Evolutionary conservation across 352 stramenopile species (phyloP).

Genomic region (Phytopythium vexans): DNA sequence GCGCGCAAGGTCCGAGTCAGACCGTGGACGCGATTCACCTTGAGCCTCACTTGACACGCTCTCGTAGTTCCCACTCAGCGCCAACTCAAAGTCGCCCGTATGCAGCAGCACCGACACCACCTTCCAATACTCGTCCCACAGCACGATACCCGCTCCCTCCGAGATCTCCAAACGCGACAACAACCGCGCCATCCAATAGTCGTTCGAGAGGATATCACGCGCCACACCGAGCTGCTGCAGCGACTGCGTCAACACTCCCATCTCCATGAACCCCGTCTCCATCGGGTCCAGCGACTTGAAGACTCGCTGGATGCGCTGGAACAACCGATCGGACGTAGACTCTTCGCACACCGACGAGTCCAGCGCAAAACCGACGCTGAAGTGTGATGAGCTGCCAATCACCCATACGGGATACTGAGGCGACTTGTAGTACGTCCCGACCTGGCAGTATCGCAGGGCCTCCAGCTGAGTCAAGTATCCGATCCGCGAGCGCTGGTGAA

Average conservation of each 20-base stretch:
- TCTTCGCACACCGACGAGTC: slow-evolving; percentile 52
- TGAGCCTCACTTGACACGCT: slow-evolving; percentile 1
- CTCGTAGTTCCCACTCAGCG: slow-evolving; percentile 47
- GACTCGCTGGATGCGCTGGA: slow-evolving; percentile 83
- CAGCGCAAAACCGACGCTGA: slow-evolving; percentile 86
- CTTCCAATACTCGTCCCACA: slow-evolving; percentile 94
- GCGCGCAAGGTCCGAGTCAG: slow-evolving; percentile 68
- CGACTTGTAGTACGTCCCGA: slow-evolving; percentile 90
- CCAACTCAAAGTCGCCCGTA: slow-evolving; percentile 63
- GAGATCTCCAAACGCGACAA: slow-evolving; percentile 52
- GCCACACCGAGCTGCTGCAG: slow-evolving; percentile 67
- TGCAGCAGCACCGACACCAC: slow-evolving; percentile 73
- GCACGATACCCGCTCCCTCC: slow-evolving; percentile 81
- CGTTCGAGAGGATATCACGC: slow-evolving; percentile 39
- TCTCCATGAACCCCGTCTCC: slow-evolving; percentile 87
- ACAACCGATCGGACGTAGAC: slow-evolving; percentile 66
- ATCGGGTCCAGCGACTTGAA: slow-evolving; percentile 88
- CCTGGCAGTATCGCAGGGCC: slow-evolving; percentile 87
- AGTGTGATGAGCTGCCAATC: slow-evolving; percentile 88
- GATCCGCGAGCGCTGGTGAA: slow-evolving; percentile 45
- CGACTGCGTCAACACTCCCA: slow-evolving; percentile 50
- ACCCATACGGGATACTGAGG: slow-evolving; percentile 88
- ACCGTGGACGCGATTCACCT: slow-evolving; percentile 25
- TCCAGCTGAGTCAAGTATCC: slow-evolving; percentile 91
- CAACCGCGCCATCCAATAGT: slow-evolving; percentile 67